Evolutionary conservation across 495 filamentous ascomycete species (phyloP).

Genomic region (Hypoxylon rickii): DNA sequence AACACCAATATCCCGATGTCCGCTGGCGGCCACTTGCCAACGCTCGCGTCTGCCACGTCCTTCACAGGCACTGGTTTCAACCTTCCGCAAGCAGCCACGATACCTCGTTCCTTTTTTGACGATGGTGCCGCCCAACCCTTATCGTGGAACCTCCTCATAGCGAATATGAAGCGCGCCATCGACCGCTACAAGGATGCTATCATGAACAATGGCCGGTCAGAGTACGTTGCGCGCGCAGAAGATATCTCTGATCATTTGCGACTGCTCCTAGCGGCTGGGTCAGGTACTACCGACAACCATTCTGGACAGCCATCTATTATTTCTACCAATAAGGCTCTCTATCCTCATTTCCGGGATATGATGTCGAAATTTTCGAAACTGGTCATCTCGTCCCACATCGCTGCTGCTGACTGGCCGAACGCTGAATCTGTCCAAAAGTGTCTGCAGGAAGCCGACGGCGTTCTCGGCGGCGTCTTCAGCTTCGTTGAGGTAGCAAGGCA

Average conservation of each 20-base stretch:
- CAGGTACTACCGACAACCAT: conserved; percentile 96
- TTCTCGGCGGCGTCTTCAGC: conserved; percentile 88
- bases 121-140: conserved; percentile 73
- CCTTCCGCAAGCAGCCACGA: conserved; percentile 60
- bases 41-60: conserved; percentile 66
- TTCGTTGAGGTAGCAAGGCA: conserved; percentile 94
- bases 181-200: conserved; percentile 87
- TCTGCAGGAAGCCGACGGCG: conserved; percentile 91
- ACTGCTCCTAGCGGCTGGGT: conserved; percentile 90
- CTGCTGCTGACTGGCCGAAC: conserved; percentile 88
- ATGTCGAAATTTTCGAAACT: conserved; percentile 99
- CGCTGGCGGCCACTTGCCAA: conserved; percentile 51
- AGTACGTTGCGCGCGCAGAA: conserved; percentile 90
- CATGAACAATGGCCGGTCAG: conserved; percentile 74
- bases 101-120: conserved; percentile 82
- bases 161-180: conserved; percentile 87
- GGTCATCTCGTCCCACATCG: conserved; percentile 97
- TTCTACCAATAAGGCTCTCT: conserved; percentile 91
- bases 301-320: conserved; percentile 99
- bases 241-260: conserved; percentile 97
- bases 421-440: conserved; percentile 91
- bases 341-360: conserved; percentile 97
- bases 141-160: conserved; percentile 85
- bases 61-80: conserved; percentile 65
- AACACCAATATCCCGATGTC: conserved; percentile 47